Conservation (phyloP, 495 filamentous ascomycete genomes). For the Neurospora hispaniola region DNA sequence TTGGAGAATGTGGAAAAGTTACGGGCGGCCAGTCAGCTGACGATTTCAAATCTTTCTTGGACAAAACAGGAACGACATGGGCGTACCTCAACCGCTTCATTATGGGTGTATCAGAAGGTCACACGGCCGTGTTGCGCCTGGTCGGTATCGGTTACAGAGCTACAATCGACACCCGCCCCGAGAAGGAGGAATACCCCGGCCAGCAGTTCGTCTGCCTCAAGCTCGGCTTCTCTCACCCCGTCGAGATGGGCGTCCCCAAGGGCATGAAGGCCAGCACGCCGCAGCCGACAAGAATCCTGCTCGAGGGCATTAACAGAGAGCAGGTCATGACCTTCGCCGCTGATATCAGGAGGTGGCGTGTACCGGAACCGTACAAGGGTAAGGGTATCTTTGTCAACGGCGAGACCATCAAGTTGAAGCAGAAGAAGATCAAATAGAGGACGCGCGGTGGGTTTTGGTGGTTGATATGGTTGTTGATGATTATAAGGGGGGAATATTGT, state of each 20-base stretch:
- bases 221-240: conserved; percentile 90
- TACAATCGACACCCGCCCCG: conserved; percentile 71
- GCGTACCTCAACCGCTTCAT: conserved; percentile 84
- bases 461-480: neutral
- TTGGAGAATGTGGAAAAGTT: neutral
- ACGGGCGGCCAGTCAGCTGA: neutral
- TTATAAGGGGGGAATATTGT: conserved; percentile 1
- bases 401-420: conserved; percentile 94
- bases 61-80: conserved; percentile 66
- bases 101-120: conserved; percentile 88
- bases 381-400: conserved; percentile 98
- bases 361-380: conserved; percentile 95
- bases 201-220: conserved; percentile 86
- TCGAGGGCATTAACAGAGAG: conserved; percentile 80
- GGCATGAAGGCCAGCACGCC: conserved; percentile 83
- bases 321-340: conserved; percentile 85
- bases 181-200: conserved; percentile 56
- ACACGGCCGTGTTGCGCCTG: conserved; percentile 81
- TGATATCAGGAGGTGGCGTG: conserved; percentile 75
- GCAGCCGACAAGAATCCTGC: conserved; percentile 83
- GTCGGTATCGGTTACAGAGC: conserved; percentile 97
- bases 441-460: neutral
- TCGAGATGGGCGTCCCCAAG: conserved; percentile 72
- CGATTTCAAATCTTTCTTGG: neutral
- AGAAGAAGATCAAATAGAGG: conserved; percentile 94